Evolutionary conservation across 352 stramenopile genomes (phyloP), one percentile per base, ranked within the genome.

Genomic region (Globisporangium spinosum): DNA sequence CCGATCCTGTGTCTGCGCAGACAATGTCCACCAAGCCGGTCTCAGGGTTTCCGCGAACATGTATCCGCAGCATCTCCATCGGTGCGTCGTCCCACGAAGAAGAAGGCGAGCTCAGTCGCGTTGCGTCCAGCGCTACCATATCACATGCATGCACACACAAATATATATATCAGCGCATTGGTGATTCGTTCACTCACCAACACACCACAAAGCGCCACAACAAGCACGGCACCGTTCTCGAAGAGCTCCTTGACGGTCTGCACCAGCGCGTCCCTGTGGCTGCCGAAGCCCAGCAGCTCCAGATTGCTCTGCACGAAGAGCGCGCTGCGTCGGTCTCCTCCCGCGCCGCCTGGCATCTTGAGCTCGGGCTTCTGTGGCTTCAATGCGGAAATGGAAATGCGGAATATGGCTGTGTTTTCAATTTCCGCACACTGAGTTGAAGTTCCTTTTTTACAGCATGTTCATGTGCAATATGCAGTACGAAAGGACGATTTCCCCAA

Each of bases 211-310:
- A 13, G 3, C 1, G 25, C 27, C 12, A 17, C 23, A 47, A 38
- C 12, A 43, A 23, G 12, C 15, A 43, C 40, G 51, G 20, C 10
- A 92, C 86, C 83, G 65, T 94, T 94, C 67, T 94, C 87, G 27
- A 93, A 91, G 56, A 94, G 75, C 70, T 94, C 87, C 64, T 93
- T 93, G 10, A 89, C 80, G 10, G 80, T 77, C 69, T 94, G 87
- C 15, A 93, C 77, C 9, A 94, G 70, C 56, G 85, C 87, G 35
- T 89, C 78, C 29, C 70, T 73, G 53, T 71, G 64, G 20, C 66
- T 84, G 10, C 80, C 85, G 63, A 94, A 94, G 58, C 87, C 87
- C 62, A 95, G 69, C 23, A 95, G 65, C 70, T 83, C 84, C 62
- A 95, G 71, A 68, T 95, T 92, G 49, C 67, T 72, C 35, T 73